phyloP scores from a whole-genome alignment of 2,329 filamentous ascomycete species.

The Xylaria sp. region DNA sequence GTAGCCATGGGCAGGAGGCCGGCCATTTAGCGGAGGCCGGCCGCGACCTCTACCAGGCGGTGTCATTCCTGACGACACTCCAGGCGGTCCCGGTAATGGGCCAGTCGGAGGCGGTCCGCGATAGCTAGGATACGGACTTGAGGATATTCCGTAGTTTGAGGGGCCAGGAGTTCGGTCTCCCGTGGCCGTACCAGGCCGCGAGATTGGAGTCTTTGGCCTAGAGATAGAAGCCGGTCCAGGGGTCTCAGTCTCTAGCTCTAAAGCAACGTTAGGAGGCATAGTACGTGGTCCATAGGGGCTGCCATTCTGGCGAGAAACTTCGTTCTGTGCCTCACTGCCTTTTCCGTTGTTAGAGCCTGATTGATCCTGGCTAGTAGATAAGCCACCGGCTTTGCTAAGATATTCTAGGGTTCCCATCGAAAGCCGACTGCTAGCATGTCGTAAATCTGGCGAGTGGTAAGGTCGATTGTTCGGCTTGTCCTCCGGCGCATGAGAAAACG shows the following conservation, averaged over 20 bases:
- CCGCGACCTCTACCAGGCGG: slow-evolving; percentile 28
- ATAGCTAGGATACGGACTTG: slow-evolving; percentile 29
- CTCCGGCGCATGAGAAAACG: slow-evolving; percentile 70
- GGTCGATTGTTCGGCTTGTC: slow-evolving; percentile 64
- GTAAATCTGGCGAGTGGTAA: slow-evolving; percentile 69
- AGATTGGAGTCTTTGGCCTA: slow-evolving; percentile 29
- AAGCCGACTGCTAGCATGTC: slow-evolving; percentile 76
- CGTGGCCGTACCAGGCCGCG: slow-evolving; percentile 28
- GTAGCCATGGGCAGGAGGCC: slow-evolving; percentile 27
- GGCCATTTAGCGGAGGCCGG: slow-evolving; percentile 27
- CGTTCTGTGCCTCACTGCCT: slow-evolving; percentile 32
- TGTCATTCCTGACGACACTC: slow-evolving; percentile 26
- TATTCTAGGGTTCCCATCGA: slow-evolving; percentile 77
- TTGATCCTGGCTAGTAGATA: slow-evolving; percentile 36
- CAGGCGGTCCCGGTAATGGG: slow-evolving; percentile 17
- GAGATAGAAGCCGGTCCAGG: slow-evolving; percentile 32
- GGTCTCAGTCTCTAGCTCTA: slow-evolving; percentile 37
- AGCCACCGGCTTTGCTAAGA: slow-evolving; percentile 63
- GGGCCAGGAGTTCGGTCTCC: slow-evolving; percentile 25
- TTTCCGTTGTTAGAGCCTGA: slow-evolving; percentile 29
- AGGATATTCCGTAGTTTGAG: slow-evolving; percentile 24
- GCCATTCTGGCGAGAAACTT: slow-evolving; percentile 30
- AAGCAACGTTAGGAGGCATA: slow-evolving; percentile 13
- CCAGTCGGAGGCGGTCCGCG: slow-evolving; percentile 30
- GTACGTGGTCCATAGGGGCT: slow-evolving; percentile 31